Conservation (phyloP, 805 yeast species). For the Kazachstania martiniae region DNA sequence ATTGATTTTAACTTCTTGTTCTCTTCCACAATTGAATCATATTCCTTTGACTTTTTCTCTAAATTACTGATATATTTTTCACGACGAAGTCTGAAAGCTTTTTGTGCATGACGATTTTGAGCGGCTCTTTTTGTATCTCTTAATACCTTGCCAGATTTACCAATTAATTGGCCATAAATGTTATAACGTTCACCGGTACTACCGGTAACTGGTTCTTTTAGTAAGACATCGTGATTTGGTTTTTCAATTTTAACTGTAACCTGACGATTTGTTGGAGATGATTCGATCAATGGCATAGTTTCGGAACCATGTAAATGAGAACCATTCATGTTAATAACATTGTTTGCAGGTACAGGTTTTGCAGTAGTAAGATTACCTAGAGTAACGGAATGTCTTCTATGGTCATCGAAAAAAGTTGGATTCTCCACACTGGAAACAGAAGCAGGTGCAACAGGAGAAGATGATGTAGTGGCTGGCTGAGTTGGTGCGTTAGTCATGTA, state of each 20-base stretch:
- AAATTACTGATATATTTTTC: conserved; percentile 73
- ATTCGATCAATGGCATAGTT: no score
- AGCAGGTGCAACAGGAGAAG: conserved; percentile 1
- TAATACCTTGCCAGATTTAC: conserved; percentile 19
- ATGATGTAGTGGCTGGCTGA: not conserved
- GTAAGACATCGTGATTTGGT: no score
- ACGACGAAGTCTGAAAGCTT: conserved; percentile 79
- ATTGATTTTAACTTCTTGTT: conserved; percentile 49
- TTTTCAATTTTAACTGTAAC: not conserved
- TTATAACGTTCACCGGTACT: conserved; percentile 14
- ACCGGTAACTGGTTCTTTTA: not conserved
- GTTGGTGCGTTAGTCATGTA: not conserved
- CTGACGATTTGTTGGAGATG: not conserved
- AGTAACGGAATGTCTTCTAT: conserved; percentile 3
- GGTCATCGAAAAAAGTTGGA: not conserved
- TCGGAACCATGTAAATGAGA: no score
- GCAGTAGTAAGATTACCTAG: not conserved
- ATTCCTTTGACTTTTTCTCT: conserved; percentile 57
- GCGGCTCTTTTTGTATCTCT: conserved; percentile 70
- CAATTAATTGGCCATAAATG: conserved; percentile 14
- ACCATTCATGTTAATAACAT: no score
- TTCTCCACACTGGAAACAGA: not conserved
- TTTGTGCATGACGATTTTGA: conserved; percentile 86
- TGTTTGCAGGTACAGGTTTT: no score
- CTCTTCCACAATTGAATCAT: conserved; percentile 49